Conservation (phyloP, 257 asterid genomes). For the Solanum bulbocastanum region DNA sequence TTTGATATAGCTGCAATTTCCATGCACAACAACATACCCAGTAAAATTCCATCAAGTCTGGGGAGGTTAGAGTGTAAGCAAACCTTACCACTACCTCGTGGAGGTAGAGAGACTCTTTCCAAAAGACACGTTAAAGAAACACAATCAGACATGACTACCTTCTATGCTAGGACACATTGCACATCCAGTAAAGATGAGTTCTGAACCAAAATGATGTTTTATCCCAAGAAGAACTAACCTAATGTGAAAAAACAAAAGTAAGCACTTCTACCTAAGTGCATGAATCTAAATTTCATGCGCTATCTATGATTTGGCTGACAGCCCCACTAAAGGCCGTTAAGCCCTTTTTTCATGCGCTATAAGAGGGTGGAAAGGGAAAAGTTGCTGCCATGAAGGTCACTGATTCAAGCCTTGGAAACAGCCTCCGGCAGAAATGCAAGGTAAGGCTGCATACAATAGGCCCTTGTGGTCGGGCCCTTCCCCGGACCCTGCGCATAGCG, state of each 20-base stretch:
- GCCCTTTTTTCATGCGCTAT: neutral
- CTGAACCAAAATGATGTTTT: neutral
- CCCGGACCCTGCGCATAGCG: neutral
- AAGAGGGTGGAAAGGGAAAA: neutral
- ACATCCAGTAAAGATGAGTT: neutral
- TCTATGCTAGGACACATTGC: neutral
- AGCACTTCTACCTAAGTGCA: neutral
- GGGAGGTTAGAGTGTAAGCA: neutral
- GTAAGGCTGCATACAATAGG: neutral
- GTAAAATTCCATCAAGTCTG: neutral
- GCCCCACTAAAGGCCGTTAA: neutral
- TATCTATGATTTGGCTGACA: neutral
- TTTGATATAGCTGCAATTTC: neutral
- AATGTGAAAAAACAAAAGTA: neutral
- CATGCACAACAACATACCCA: neutral
- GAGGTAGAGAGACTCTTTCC: neutral
- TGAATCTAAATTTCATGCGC: neutral
- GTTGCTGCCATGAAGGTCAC: neutral
- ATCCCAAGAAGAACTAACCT: neutral
- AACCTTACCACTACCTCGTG: neutral
- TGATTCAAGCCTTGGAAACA: neutral
- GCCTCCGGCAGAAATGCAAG: neutral
- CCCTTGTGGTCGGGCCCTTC: neutral
- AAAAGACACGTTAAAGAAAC: neutral
- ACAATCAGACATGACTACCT: neutral